Base-by-base conservation (phyloP, 2,329 filamentous ascomycete species). In the Alternaria angustiovoidea region DNA sequence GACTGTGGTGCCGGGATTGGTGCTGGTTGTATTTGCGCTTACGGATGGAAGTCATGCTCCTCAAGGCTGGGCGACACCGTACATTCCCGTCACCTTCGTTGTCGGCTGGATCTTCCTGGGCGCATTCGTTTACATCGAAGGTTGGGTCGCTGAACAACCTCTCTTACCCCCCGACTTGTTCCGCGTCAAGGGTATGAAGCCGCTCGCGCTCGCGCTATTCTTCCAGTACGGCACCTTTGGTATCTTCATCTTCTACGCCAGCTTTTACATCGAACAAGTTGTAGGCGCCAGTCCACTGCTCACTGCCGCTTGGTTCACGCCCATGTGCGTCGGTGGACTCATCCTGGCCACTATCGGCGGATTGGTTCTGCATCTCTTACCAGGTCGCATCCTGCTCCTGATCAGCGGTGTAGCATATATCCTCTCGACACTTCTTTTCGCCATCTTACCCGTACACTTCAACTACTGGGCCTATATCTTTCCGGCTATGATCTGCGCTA, bases 21-120 rank as follows among this genome's bases (percentile, higher is more conserved):
- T 91, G 2, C 82, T 95, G 26, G 82, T 92, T 8, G 89, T 93
- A 0, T 94, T 89, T 68, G 89, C 91, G 0, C 85, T 95, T 52
- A 93, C 91, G 0, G 89, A 92, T 48, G 89, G 88, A 7, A 86
- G 88, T 0, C 87, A 92, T 73, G 90, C 90, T 0, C 85, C 88
- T 0, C 74, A 87, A 3, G 87, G 89, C 2, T 94, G 91, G 91
- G 81, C 77, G n/a, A 92, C 89, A 0, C 89, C 90, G 1, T 92
- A 93, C 65, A 88, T 94, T 38, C 86, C 86, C 41, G 80, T 88
- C 9, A 87, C 88, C 0, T 85, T 94, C 47, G 79, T 88, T 3
- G 39, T 90, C 1, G 91, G 91, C 0, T 78, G 85, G 6, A 57
- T 91, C 0, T 76, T 90, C 7, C 80, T 95, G 1, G 79, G 77